Evolutionary conservation across 495 filamentous ascomycete species (phyloP), one percentile per base, ranked within the genome.

Genomic region (Daldinia concentrica): DNA sequence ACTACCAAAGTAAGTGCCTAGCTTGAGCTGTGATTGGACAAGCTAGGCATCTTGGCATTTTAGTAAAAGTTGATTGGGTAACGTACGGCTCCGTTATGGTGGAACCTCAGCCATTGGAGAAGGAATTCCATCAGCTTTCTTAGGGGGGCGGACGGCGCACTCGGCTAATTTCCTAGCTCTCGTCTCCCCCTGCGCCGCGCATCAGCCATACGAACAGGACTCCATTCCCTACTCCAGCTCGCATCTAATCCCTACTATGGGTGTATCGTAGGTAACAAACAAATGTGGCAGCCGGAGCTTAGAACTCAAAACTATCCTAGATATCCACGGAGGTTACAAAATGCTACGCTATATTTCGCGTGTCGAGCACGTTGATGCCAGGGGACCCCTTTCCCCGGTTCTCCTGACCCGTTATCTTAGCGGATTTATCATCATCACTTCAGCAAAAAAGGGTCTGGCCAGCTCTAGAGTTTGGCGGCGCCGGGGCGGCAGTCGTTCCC

Each of bases 341-440:
- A 62, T 74, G 59, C 43, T 67, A 74, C 66, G 48, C 63, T 62
- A 54, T 63, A 15, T 39, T 57, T 67, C 63, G 58, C 67, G 63
- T 68, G 64, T 64, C 41, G 41, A 74, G 45, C 72, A 74, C 72
- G 72, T 64, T 74, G 68, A 64, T 60, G 58, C 67, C 57, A 68
- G 68, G 62, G 59, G 64, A 27, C 50, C 48, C 48, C 54, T 64
- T 39, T 27, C 62, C 56, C 67, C 63, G 58, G 63, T 54, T 41
- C 59, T 30, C 45, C 63, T 11, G 26, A 2, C 54, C 30, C 15
- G 29, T 57, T 26, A 39, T 15, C 37, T 51, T 64, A 64, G 66
- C 17, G 61, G 66, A 77, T 77, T 77, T 73, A 75, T 75, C 72
- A 73, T 77, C 43, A 70, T 73, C 66, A 75, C 66, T 77, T 73